Evolutionary conservation across 164 flowering plant species (phyloP).

Genomic region (Chimonanthus praecox): DNA sequence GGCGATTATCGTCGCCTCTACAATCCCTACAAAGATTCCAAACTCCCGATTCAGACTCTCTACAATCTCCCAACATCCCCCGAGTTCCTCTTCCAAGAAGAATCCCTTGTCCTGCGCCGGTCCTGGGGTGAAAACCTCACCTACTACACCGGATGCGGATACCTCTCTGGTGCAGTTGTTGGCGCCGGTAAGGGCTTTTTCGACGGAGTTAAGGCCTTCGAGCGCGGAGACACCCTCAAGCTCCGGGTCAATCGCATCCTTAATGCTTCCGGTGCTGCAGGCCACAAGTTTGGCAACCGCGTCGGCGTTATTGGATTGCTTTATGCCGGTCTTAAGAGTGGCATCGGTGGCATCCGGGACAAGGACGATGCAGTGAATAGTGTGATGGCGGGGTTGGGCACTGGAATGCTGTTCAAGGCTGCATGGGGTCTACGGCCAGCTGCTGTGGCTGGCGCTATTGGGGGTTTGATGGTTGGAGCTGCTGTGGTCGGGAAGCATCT

Average conservation of each 20-base stretch:
- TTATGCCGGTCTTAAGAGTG: constrained; percentile 72
- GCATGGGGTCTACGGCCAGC: constrained; percentile 61
- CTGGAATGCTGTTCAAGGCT: constrained; percentile 56
- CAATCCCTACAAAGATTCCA: constrained; percentile 65
- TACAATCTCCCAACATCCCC: constrained; percentile 84
- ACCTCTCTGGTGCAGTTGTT: constrained; percentile 49
- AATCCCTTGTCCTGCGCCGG: constrained; percentile 57
- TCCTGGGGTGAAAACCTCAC: constrained; percentile 92
- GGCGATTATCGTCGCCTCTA: constrained; percentile 40
- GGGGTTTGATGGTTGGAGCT: constrained; percentile 46
- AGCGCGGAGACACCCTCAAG: constrained; percentile 65
- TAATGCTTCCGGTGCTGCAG: constrained; percentile 67
- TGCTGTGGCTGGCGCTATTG: constrained; percentile 60
- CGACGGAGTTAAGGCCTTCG: constrained; percentile 49
- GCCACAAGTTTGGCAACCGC: constrained; percentile 59
- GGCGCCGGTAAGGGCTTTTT: constrained; percentile 60
- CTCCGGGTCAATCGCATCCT: constrained; percentile 64
- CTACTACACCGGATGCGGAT: constrained; percentile 80
- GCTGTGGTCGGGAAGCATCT: constrained; percentile 53
- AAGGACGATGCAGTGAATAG: constrained; percentile 54
- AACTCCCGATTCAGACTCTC: constrained; percentile 42
- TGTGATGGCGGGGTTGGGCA: constrained; percentile 56
- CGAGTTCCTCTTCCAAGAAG: constrained; percentile 82
- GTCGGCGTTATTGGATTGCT: constrained; percentile 65
- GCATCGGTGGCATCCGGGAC: constrained; percentile 38